A percentile compares a stretch with the other conserved stretches of the same genome.
phyloP scores from a whole-genome alignment of 2,329 filamentous ascomycete genomes.

The Claviceps africana region DNA sequence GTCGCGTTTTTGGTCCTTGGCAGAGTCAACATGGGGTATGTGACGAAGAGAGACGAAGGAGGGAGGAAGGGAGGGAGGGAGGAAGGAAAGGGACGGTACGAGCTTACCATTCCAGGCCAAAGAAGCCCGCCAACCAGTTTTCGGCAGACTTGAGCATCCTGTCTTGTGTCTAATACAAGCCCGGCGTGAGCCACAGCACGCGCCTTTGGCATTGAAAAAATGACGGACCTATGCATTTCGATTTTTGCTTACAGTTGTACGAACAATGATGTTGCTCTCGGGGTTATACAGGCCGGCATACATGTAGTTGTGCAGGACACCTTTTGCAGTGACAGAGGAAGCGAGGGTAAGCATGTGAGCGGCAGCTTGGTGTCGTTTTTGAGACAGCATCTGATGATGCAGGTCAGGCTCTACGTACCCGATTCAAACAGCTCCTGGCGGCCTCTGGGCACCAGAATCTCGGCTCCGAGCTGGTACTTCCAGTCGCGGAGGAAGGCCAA shows the following conservation, averaged over 20 bases:
- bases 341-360: not conserved
- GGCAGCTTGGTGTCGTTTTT: not conserved
- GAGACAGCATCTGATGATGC: too few species aligned
- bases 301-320: conserved; percentile 57
- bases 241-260: conserved; percentile 42
- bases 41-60: not conserved
- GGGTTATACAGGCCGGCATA: conserved; percentile 60
- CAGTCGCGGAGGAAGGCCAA: conserved; percentile 56
- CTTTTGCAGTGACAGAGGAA: conserved; percentile 19
- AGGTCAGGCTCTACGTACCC: conserved; percentile 19
- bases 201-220: not conserved
- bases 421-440: conserved; percentile 61
- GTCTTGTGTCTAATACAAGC: conserved; percentile 44
- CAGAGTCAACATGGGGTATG: not conserved
- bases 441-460: conserved; percentile 60
- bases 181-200: conserved; percentile 6
- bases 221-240: not conserved
- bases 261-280: conserved; percentile 55
- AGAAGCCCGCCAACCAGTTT: conserved; percentile 68
- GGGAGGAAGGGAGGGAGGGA: not conserved
- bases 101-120: conserved; percentile 51
- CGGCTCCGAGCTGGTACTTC: conserved; percentile 53
- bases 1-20: conserved; percentile 51
- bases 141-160: conserved; percentile 66
- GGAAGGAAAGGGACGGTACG: too few species aligned